phyloP scores from a whole-genome alignment of 805 yeast genomes.

The Pichia pseudocactophila region DNA sequence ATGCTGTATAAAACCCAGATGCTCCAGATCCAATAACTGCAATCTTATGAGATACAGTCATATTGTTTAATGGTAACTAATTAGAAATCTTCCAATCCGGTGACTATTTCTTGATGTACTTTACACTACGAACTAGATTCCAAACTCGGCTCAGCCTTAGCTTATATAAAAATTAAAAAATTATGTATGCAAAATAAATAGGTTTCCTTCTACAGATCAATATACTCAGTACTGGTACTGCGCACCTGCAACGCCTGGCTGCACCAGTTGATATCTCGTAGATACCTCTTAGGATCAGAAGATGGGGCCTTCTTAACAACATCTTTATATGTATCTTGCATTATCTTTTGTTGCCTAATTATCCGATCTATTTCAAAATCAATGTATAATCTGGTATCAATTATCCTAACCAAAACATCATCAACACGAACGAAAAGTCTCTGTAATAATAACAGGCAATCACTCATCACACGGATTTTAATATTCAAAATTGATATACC shows the following conservation, averaged over 20 bases:
- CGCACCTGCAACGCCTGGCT: slow-evolving; percentile 31
- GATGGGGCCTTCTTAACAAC: slow-evolving; percentile 27
- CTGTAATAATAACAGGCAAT: slow-evolving; percentile 61
- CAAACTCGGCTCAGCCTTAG: no score
- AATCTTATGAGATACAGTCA: slow-evolving; percentile 25
- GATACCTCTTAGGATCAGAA: slow-evolving; percentile 55
- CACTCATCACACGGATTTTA: slow-evolving; percentile 84
- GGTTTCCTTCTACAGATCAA: slow-evolving; percentile 3
- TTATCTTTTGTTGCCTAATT: slow-evolving; percentile 69
- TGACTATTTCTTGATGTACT: no score
- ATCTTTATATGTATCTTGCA: slow-evolving; percentile 45
- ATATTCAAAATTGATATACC: slow-evolving; percentile 75
- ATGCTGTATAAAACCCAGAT: slow-evolving; percentile 87
- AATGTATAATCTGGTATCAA: slow-evolving; percentile 78
- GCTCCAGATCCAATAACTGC: slow-evolving; percentile 96
- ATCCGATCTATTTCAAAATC: slow-evolving; percentile 61
- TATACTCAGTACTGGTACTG: slow-evolving; percentile 19
- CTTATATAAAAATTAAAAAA: no score
- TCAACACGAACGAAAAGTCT: slow-evolving; percentile 85
- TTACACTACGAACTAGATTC: no score
- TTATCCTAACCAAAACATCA: slow-evolving; percentile 71
- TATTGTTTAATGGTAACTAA: no score
- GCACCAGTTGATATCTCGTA: slow-evolving; percentile 87
- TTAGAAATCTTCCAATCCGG: no score
- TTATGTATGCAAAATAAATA: no score